phyloP scores from a whole-genome alignment of 2,329 filamentous ascomycete species.

The Trichoderma sp. region DNA sequence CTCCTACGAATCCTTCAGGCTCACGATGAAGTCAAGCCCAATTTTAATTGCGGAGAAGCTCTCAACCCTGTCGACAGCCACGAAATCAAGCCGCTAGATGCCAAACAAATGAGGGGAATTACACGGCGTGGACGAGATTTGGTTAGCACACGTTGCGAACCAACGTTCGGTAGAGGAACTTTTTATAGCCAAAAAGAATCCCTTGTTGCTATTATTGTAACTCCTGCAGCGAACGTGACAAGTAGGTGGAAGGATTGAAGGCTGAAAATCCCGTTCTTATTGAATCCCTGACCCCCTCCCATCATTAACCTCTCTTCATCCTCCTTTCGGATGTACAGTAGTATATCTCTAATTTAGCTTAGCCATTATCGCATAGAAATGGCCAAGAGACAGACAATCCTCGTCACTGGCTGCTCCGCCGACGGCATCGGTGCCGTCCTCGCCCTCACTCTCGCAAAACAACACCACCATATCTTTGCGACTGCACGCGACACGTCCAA shows the following conservation, averaged over 20 bases:
- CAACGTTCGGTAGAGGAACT: not conserved
- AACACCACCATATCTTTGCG: conserved; percentile 33
- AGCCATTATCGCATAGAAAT: not conserved
- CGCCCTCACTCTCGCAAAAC: conserved; percentile 22
- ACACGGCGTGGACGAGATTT: not conserved
- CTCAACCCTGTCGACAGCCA: not conserved
- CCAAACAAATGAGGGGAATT: not conserved
- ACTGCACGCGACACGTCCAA: conserved; percentile 32
- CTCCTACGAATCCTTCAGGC: not conserved
- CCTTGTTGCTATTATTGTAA: not conserved
- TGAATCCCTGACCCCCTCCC: not conserved
- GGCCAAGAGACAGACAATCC: conserved; percentile 21
- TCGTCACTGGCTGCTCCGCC: conserved; percentile 30
- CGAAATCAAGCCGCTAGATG: not conserved
- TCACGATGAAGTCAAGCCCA: not conserved
- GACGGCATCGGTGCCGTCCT: conserved; percentile 28
- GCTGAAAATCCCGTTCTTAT: not conserved
- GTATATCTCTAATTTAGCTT: too few relatives aligned
- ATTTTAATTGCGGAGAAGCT: not conserved
- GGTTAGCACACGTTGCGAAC: not conserved
- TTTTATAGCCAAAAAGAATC: not conserved
- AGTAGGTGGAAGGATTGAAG: not conserved
- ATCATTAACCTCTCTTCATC: not conserved
- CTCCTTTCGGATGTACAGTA: not conserved
- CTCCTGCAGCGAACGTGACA: not conserved